Percentiles rank a stretch among this genome's conserved stretches.
These are phyloP conservation scores for Cardiospermum halicacabum DNA, from an alignment of 345 rosid genomes.

Conservation along the genomic window DNA sequence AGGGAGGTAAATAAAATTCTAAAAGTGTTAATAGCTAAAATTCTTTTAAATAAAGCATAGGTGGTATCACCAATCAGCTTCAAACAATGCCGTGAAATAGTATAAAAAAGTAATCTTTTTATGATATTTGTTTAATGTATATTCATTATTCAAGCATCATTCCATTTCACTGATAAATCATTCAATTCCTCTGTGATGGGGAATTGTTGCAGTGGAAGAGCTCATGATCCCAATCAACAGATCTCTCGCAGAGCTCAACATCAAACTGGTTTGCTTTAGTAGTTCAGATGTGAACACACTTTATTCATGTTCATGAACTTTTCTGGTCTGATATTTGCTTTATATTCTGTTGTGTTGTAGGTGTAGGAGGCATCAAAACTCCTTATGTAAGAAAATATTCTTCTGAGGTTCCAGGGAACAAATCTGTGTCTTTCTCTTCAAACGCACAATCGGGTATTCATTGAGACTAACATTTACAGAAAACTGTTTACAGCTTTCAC, in stretches of 20 bases:
- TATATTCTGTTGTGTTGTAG: background rate
- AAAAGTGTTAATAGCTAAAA: background rate
- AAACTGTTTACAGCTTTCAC: background rate
- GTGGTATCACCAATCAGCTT: background rate
- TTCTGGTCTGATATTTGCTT: background rate
- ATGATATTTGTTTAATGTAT: background rate
- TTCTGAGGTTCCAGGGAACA: background rate
- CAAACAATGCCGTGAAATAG: background rate
- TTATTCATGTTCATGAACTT: background rate
- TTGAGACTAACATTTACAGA: background rate
- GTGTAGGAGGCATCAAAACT: background rate
- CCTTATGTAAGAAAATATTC: background rate
- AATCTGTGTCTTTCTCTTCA: background rate
- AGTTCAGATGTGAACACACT: background rate
- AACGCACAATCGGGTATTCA: background rate
- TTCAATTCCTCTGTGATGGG: conserved; percentile 15
- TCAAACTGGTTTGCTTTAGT: conserved; percentile 5
- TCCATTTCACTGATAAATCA: background rate
- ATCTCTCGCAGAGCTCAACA: background rate
- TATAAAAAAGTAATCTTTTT: background rate
- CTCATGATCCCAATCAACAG: conserved; percentile 1
- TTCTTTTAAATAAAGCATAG: background rate
- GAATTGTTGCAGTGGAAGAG: background rate
- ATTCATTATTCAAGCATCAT: background rate
- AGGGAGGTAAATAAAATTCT: background rate